Percentiles rank a stretch among this genome's conserved stretches.
Conservation (phyloP, 2,329 filamentous ascomycete genomes). For the Cladosporium sp. region DNA sequence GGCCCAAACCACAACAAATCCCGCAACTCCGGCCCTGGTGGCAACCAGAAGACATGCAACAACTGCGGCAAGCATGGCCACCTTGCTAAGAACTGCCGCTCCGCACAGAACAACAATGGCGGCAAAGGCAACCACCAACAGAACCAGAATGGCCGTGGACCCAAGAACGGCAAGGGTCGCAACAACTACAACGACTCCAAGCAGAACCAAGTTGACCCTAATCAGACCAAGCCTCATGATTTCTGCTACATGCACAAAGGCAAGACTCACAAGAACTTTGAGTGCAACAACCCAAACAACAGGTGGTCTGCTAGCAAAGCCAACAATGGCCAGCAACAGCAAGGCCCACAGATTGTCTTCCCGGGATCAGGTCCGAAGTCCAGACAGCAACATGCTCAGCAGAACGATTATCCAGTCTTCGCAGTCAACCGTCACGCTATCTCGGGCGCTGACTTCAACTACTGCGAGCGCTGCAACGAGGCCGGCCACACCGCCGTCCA, state of each 20-base stretch:
- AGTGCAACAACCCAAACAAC: not conserved
- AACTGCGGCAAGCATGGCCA: not conserved
- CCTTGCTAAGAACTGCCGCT: not conserved
- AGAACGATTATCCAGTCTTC: no score
- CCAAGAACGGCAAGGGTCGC: not conserved
- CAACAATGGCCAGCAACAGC: not conserved
- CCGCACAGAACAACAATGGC: not conserved
- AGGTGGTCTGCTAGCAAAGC: not conserved
- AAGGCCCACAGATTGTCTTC: not conserved
- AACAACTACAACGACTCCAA: not conserved
- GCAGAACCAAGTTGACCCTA: not conserved
- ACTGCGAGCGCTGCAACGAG: slow-evolving; percentile 6
- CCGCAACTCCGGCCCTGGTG: no score
- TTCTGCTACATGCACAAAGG: not conserved
- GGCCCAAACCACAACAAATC: not conserved
- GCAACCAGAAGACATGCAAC: not conserved
- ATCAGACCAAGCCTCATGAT: not conserved
- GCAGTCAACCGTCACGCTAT: not conserved
- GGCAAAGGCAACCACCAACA: not conserved
- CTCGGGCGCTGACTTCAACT: not conserved
- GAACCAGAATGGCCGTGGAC: not conserved
- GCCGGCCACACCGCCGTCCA: not conserved
- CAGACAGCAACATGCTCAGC: not conserved
- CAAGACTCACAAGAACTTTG: not conserved
- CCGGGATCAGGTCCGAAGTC: not conserved